Percentiles rank a stretch among this genome's conserved stretches.
phyloP scores from a whole-genome alignment of 208 protist species.

The Leishmania gerbilli region DNA sequence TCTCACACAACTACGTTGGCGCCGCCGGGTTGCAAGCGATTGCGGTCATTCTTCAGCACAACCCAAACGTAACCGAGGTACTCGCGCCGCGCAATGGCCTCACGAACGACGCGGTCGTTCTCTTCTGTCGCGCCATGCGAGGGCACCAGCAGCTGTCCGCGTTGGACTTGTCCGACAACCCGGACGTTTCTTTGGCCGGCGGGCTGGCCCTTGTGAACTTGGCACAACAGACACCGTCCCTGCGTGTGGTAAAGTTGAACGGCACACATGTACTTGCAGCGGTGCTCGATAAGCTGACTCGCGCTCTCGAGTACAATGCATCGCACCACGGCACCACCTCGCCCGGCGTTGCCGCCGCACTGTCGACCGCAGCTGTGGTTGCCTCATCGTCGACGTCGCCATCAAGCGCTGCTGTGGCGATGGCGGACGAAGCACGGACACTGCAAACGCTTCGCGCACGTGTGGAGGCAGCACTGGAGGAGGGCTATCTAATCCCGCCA shows the following conservation, averaged over 20 bases:
- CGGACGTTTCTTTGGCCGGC: slow-evolving; percentile 63
- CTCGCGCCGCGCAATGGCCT: slow-evolving; percentile 64
- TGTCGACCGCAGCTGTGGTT: not conserved
- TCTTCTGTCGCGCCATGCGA: slow-evolving; percentile 76
- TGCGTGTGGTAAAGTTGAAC: slow-evolving; percentile 37
- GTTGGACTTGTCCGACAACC: slow-evolving; percentile 79
- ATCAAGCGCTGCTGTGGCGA: not conserved
- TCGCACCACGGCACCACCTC: not conserved
- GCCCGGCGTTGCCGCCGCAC: not conserved
- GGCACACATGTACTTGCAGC: slow-evolving; percentile 68
- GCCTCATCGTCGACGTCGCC: not conserved
- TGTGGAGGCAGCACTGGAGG: slow-evolving; percentile 8
- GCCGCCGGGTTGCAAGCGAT: slow-evolving; percentile 74
- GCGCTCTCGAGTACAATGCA: slow-evolving; percentile 43
- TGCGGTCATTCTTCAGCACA: slow-evolving; percentile 65
- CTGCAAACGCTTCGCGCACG: slow-evolving; percentile 14
- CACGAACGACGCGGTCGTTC: slow-evolving; percentile 80
- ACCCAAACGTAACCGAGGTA: slow-evolving; percentile 54
- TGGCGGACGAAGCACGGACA: not conserved
- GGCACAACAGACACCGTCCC: slow-evolving; percentile 44
- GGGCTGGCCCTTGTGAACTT: slow-evolving; percentile 76
- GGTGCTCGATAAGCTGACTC: slow-evolving; percentile 57
- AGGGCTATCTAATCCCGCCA: slow-evolving; percentile 31
- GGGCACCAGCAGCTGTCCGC: slow-evolving; percentile 40
- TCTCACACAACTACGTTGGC: slow-evolving; percentile 77